phyloP scores from a whole-genome alignment of 495 filamentous ascomycete genomes.

The Xylaria palmicola region DNA sequence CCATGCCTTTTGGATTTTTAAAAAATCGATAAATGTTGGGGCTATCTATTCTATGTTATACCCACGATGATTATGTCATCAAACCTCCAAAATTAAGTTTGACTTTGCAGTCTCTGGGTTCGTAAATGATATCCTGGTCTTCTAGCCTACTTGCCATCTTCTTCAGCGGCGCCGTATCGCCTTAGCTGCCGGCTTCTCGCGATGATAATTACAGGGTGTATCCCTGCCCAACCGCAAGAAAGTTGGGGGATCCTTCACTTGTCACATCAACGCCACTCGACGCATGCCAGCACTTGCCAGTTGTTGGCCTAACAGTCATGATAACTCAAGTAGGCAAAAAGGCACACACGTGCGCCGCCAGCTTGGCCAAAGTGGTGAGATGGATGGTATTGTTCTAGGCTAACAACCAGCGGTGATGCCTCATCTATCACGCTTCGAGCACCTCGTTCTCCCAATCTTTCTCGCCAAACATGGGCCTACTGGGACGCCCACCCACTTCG shows the following conservation, averaged over 20 bases:
- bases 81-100: neutral
- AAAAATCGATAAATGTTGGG: neutral
- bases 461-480: conserved; percentile 42
- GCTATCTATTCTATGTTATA: neutral
- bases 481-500: conserved; percentile 55
- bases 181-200: too few species aligned
- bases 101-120: neutral
- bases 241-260: neutral
- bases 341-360: neutral
- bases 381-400: conserved; percentile 9
- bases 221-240: neutral
- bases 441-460: conserved; percentile 54
- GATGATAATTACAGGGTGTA: neutral
- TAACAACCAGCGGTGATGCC: conserved; percentile 15
- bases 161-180: too few species aligned
- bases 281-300: neutral
- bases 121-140: neutral
- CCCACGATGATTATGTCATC: neutral
- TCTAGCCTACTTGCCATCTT: too few species aligned
- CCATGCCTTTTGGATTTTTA: too few species aligned
- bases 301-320: neutral
- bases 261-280: neutral
- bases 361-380: neutral
- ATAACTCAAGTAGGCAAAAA: neutral
- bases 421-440: conserved; percentile 23